Evolutionary conservation across 139 green algal species (phyloP).

Genomic region (Pleodorina starrii): DNA sequence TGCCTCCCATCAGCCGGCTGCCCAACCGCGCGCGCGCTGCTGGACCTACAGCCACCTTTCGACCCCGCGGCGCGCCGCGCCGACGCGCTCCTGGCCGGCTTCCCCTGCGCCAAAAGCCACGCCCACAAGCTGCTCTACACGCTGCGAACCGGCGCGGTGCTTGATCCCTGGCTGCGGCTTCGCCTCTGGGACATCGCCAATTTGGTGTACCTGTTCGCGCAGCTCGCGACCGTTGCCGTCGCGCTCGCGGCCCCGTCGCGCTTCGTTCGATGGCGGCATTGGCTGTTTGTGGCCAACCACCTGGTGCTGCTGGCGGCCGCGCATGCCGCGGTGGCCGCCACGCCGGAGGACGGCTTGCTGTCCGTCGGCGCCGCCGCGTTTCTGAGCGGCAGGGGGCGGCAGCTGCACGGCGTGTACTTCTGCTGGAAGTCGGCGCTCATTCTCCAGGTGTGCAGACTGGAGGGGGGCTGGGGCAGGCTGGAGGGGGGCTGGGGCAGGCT

Average conservation of each 20-base stretch:
- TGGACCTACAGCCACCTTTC: neutral
- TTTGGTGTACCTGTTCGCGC: neutral
- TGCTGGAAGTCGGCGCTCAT: neutral
- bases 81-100: neutral
- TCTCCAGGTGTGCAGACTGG: neutral
- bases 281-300: neutral
- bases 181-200: neutral
- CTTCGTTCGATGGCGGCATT: neutral
- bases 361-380: neutral
- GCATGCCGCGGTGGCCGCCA: neutral
- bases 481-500: neutral
- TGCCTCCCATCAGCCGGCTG: neutral
- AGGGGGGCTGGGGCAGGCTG: neutral
- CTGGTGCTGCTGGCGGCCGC: neutral
- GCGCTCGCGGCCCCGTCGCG: neutral
- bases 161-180: slow-evolving; percentile 14
- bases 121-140: neutral
- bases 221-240: neutral
- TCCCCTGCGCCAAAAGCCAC: neutral
- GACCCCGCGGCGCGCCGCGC: slow-evolving; percentile 1
- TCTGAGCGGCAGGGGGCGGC: neutral
- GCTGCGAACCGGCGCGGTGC: neutral
- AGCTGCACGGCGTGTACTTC: neutral
- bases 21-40: neutral
- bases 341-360: neutral